phyloP scores from a whole-genome alignment of 495 filamentous ascomycete genomes.

The Podospora didyma region DNA sequence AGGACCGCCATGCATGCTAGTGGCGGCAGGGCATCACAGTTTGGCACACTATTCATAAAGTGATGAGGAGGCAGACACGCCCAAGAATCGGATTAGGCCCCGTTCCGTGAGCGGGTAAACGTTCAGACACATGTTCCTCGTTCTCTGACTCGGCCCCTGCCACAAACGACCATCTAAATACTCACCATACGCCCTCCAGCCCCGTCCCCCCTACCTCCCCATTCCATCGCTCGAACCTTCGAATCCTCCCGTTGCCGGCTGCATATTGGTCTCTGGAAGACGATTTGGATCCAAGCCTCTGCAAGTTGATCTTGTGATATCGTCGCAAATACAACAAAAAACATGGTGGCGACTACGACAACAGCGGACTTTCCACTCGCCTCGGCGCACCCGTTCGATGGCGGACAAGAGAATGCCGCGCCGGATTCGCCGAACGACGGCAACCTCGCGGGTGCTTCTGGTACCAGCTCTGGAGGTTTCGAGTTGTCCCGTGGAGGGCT shows the following conservation, averaged over 20 bases:
- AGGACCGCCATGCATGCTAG: background rate
- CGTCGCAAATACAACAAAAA: background rate
- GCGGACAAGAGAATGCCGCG: slow-evolving; percentile 6
- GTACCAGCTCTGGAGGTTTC: slow-evolving; percentile 44
- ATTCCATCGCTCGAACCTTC: background rate
- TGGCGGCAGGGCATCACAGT: background rate
- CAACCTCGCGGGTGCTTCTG: slow-evolving; percentile 51
- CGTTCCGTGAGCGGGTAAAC: background rate
- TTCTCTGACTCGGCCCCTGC: background rate
- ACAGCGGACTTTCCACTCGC: slow-evolving; percentile 29
- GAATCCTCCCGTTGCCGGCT: background rate
- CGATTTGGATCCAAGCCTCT: background rate
- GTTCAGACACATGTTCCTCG: background rate
- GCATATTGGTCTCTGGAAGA: background rate
- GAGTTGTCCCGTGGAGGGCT: slow-evolving; percentile 55
- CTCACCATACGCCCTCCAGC: background rate
- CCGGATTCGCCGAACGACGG: slow-evolving; percentile 29
- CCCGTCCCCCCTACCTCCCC: background rate
- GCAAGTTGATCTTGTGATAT: background rate
- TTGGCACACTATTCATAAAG: background rate
- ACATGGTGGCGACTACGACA: background rate
- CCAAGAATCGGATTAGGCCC: background rate
- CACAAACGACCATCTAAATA: background rate
- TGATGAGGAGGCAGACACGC: background rate
- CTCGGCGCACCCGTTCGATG: slow-evolving; percentile 30